Evolutionary conservation across 345 rosid genomes (phyloP).

Genomic region (Arabidopsis arenosa): DNA sequence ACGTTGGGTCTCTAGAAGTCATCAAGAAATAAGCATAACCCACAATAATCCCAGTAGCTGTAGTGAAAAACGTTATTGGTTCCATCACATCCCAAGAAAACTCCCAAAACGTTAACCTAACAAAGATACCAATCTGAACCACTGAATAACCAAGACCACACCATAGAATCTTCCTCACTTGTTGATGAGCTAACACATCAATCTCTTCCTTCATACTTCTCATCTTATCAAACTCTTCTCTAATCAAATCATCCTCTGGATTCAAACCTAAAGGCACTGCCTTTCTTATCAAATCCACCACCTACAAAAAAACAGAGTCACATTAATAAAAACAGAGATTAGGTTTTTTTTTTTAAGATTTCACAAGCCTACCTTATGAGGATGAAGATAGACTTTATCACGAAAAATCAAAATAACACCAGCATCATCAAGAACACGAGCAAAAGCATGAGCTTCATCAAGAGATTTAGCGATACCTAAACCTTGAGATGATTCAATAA

Average conservation of each 20-base stretch:
- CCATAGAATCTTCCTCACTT: constrained; percentile 85
- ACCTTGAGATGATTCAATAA: constrained; percentile 58
- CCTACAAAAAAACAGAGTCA: constrained; percentile 47
- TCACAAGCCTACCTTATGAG: constrained; percentile 80
- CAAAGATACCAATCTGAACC: constrained; percentile 65
- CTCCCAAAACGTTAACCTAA: constrained; percentile 92
- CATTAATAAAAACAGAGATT: background rate
- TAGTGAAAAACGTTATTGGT: constrained; percentile 79
- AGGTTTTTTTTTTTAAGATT: background rate
- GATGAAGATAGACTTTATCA: constrained; percentile 83
- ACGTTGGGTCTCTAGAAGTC: constrained; percentile 91
- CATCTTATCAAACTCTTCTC: constrained; percentile 70
- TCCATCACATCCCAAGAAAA: constrained; percentile 99
- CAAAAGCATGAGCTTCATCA: constrained; percentile 73
- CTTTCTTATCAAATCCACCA: constrained; percentile 82
- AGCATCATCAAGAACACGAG: constrained; percentile 81
- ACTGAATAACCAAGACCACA: constrained; percentile 64
- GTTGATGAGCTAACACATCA: constrained; percentile 83
- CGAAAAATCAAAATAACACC: constrained; percentile 83
- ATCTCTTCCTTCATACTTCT: constrained; percentile 79
- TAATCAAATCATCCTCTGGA: constrained; percentile 68
- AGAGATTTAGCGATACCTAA: constrained; percentile 70
- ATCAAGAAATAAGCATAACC: constrained; percentile 86
- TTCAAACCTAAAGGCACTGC: constrained; percentile 79
- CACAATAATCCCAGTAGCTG: constrained; percentile 66